Conservation (phyloP, 495 filamentous ascomycete genomes). For the Recurvomyces mirabilis region DNA sequence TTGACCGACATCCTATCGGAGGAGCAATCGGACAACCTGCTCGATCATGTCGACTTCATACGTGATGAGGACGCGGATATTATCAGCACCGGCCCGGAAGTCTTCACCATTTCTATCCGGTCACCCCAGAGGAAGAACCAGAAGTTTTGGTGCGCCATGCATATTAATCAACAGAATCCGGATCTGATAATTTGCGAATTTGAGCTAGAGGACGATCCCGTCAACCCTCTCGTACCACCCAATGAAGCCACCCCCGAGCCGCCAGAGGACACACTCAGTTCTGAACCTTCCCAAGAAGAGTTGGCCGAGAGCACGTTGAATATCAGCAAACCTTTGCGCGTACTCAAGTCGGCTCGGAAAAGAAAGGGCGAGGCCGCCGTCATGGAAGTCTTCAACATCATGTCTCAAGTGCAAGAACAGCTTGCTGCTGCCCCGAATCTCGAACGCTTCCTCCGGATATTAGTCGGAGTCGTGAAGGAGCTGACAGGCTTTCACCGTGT, state of each 20-base stretch:
- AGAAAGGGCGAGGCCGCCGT: slow-evolving; percentile 72
- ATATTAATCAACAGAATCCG: slow-evolving; percentile 52
- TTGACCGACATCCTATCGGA: slow-evolving; percentile 74
- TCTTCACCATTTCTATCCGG: slow-evolving; percentile 66
- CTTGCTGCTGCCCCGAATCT: slow-evolving; percentile 57
- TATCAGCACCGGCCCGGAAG: slow-evolving; percentile 65
- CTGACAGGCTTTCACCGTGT: slow-evolving; percentile 87
- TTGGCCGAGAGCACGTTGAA: slow-evolving; percentile 60
- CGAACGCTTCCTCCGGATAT: slow-evolving; percentile 56
- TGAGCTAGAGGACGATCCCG: slow-evolving; percentile 71
- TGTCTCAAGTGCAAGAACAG: slow-evolving; percentile 76
- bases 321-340: slow-evolving; percentile 63
- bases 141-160: slow-evolving; percentile 85
- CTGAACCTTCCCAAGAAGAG: slow-evolving; percentile 60
- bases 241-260: slow-evolving; percentile 43
- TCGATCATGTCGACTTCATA: slow-evolving; percentile 84
- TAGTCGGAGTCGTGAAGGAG: slow-evolving; percentile 72
- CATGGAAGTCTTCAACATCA: slow-evolving; percentile 90
- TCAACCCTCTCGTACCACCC: slow-evolving; percentile 55
- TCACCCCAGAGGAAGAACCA: slow-evolving; percentile 40
- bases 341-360: slow-evolving; percentile 67
- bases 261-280: slow-evolving; percentile 64
- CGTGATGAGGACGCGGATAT: slow-evolving; percentile 66
- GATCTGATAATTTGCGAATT: slow-evolving; percentile 84
- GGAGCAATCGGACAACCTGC: slow-evolving; percentile 68